These are phyloP conservation scores for Mallotus repandus DNA, from an alignment of 441 rosid species.

Conservation along the genomic window DNA sequence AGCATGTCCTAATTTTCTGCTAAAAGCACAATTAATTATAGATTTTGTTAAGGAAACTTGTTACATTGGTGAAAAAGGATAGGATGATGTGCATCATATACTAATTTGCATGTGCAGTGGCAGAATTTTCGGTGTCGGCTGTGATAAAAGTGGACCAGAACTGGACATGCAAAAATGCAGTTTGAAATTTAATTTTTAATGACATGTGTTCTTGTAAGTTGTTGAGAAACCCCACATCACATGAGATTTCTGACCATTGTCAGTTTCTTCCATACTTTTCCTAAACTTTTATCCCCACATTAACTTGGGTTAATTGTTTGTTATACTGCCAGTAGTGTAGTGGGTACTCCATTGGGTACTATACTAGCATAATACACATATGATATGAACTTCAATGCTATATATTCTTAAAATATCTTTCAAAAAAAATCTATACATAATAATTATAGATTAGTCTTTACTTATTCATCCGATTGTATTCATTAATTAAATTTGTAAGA, in stretches of 20 bases:
- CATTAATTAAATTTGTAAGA: too few species aligned
- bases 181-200: background rate
- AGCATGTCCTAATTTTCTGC: background rate
- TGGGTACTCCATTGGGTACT: too few species aligned
- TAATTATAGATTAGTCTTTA: too few species aligned
- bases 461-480: too few species aligned
- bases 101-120: slow-evolving; percentile 15
- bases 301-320: background rate
- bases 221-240: slow-evolving; percentile 20
- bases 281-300: background rate
- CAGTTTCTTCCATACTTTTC: background rate
- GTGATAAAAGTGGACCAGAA: slow-evolving; percentile 9
- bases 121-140: slow-evolving; percentile 24
- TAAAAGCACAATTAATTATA: background rate
- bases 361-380: too few species aligned
- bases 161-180: background rate
- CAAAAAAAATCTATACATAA: too few species aligned
- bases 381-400: too few species aligned
- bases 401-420: too few species aligned
- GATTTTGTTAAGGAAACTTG: too few species aligned
- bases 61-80: background rate
- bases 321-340: background rate
- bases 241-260: slow-evolving; percentile 1
- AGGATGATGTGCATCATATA: background rate
- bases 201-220: background rate